Conservation (phyloP, 1,284 basidiomycete genomes). For the Cutaneotrichosporon sp. region DNA sequence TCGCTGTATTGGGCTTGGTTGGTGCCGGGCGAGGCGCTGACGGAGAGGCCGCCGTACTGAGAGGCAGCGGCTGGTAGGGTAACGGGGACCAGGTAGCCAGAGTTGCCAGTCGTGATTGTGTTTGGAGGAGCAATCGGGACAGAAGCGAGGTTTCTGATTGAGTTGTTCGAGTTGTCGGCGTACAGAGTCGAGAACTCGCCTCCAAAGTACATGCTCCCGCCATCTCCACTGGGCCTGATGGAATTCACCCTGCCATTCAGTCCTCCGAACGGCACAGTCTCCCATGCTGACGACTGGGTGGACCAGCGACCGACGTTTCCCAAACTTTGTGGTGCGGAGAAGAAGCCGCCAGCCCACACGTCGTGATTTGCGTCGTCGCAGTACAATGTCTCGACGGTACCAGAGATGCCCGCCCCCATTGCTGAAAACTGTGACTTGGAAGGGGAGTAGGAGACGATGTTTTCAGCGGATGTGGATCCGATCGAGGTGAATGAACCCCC, state of each 20-base stretch:
- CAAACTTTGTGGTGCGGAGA: constrained; percentile 51
- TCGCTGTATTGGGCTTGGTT: constrained; percentile 61
- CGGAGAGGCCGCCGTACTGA: constrained; percentile 45
- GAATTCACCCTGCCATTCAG: constrained; percentile 72
- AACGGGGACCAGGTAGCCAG: constrained; percentile 83
- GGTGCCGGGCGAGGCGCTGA: constrained; percentile 68
- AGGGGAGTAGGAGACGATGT: constrained; percentile 37
- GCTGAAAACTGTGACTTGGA: constrained; percentile 22
- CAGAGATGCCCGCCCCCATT: constrained; percentile 52
- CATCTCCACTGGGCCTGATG: constrained; percentile 69
- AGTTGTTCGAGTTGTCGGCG: constrained; percentile 58
- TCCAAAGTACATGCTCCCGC: constrained; percentile 72
- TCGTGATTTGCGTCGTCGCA: constrained; percentile 69
- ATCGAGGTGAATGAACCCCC: constrained; percentile 43
- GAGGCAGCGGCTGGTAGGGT: constrained; percentile 59
- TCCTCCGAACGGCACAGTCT: constrained; percentile 72
- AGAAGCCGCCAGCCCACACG: constrained; percentile 81
- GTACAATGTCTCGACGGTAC: constrained; percentile 66
- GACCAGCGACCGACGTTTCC: constrained; percentile 78
- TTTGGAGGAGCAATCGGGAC: constrained; percentile 37
- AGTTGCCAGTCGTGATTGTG: constrained; percentile 72
- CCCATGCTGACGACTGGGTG: constrained; percentile 56
- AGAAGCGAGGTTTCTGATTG: constrained; percentile 59
- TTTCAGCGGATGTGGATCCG: constrained; percentile 22
- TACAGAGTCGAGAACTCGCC: constrained; percentile 77